These are phyloP conservation scores for Fusarium xyrophilum DNA, from an alignment of 2,329 filamentous ascomycete genomes.

Conservation along the genomic window DNA sequence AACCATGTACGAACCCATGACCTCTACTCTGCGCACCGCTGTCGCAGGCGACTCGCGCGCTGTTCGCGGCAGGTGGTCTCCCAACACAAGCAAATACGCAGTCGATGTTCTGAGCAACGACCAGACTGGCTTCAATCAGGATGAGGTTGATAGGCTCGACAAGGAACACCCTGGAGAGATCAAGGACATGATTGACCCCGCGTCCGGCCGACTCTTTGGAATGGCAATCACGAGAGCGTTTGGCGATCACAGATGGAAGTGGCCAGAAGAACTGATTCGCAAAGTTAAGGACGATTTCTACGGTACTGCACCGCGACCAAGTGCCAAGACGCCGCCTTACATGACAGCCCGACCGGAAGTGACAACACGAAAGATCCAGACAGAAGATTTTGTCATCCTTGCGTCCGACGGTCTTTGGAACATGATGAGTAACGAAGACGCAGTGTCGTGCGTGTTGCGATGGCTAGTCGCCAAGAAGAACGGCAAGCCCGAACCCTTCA, in stretches of 20 bases:
- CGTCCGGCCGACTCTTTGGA: conserved; percentile 67
- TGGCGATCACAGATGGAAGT: conserved; percentile 74
- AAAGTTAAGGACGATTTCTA: conserved; percentile 54
- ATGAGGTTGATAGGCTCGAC: conserved; percentile 62
- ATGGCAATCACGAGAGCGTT: conserved; percentile 69
- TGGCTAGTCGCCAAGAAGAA: conserved; percentile 54
- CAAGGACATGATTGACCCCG: conserved; percentile 55
- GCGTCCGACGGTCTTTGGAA: conserved; percentile 74
- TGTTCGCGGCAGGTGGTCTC: conserved; percentile 61
- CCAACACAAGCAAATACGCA: conserved; percentile 54
- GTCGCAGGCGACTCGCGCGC: conserved; percentile 73
- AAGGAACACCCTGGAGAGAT: conserved; percentile 68
- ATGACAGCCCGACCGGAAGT: conserved; percentile 71
- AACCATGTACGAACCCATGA: conserved; percentile 64
- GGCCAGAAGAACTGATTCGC: conserved; percentile 55
- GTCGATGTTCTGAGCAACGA: conserved; percentile 65
- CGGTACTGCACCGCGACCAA: conserved; percentile 53
- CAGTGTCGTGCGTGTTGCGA: conserved; percentile 61
- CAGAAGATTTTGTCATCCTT: conserved; percentile 66
- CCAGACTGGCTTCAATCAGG: conserved; percentile 68
- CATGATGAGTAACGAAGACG: conserved; percentile 61
- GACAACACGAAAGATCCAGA: conserved; percentile 60
- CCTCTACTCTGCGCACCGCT: conserved; percentile 64
- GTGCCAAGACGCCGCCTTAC: conserved; percentile 67
- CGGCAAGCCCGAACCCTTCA: conserved; percentile 37